Evolutionary conservation across 2,329 filamentous ascomycete species (phyloP), one percentile per base, ranked within the genome.

Genomic region (Myriangium duriaei): DNA sequence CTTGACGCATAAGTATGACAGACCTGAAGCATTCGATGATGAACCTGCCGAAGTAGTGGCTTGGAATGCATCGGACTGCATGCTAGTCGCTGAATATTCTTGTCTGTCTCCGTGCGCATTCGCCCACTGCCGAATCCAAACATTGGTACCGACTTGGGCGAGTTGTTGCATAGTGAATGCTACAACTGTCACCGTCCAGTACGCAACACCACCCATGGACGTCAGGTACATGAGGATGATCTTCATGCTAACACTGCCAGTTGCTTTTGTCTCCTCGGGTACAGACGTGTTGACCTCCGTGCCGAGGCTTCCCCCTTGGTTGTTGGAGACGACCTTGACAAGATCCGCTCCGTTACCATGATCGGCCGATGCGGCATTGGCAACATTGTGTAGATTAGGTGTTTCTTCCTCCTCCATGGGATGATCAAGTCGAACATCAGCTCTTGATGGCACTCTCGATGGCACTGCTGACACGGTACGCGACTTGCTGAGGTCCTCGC

Each of bases 161-260:
- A 94, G 57, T 56, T 98, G 91, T 55, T 95, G 87, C 31, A 80
- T 63, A 17, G 71, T 69, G 53, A 98, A 96, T 26, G 87, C 78
- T 4, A 77, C 48, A 11, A 77, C 61, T 13, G 87, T 81, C 24
- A 82, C 63, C 33, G 80, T 58, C 91, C 91, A 98, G 63, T 93
- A 98, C 70, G 84, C 87, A 84, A 86, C 94, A 4, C 79, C 71
- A n/a, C 91, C 91, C 91, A 98, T 98, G 46, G 87, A 74, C 42
- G 62, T 64, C 12, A 98, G 71, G 56, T 98, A 98, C 54, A 93
- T 75, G 43, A 76, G 66, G 51, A 98, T 81, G 36, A 94, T 87
- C 14, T 74, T 71, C 69, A 85, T 79, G 57, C 94, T 91, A 50
- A 98, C 85, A 29, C 86, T 79, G 17, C 91, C 91, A 32, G 73